These are phyloP conservation scores for Myxozyma nipponensis DNA, from an alignment of 805 yeast genomes.

Conservation along the genomic window DNA sequence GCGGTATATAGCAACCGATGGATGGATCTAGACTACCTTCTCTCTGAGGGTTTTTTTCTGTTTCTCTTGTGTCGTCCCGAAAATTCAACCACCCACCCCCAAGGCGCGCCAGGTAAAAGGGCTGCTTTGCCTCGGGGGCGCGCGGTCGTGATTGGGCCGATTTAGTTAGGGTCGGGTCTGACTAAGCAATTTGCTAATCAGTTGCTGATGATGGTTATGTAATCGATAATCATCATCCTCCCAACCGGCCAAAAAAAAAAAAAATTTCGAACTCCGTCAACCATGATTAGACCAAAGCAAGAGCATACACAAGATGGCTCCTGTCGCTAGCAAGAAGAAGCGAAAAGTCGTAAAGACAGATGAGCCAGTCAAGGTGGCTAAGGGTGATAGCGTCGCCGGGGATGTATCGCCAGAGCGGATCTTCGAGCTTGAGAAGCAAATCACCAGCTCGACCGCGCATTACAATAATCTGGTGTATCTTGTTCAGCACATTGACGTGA, in stretches of 20 bases:
- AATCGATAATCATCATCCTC: background rate
- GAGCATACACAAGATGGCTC: background rate
- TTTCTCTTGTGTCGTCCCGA: too few species aligned
- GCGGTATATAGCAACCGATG: too few species aligned
- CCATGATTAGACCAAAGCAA: background rate
- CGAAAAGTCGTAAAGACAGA: background rate
- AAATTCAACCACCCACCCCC: too few species aligned
- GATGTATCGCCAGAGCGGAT: slow-evolving; percentile 10
- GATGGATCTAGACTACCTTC: too few species aligned
- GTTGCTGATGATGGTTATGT: background rate
- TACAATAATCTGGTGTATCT: slow-evolving; percentile 55
- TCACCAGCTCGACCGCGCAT: slow-evolving; percentile 42
- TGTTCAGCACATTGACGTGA: slow-evolving; percentile 40
- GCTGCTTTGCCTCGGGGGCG: too few species aligned
- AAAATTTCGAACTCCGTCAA: too few species aligned
- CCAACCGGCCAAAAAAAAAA: background rate
- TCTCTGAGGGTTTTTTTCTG: too few species aligned
- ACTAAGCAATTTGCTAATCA: background rate
- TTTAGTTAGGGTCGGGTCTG: background rate
- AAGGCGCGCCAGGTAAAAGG: too few species aligned
- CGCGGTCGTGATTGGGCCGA: background rate
- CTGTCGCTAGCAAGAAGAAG: background rate
- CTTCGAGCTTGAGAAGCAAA: slow-evolving; percentile 24
- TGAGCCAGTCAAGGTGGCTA: background rate
- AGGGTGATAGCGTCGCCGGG: slow-evolving; percentile 1